Base-by-base conservation (phyloP, 192 early-diverging fungal genomes). In the Coemansia sp. region DNA sequence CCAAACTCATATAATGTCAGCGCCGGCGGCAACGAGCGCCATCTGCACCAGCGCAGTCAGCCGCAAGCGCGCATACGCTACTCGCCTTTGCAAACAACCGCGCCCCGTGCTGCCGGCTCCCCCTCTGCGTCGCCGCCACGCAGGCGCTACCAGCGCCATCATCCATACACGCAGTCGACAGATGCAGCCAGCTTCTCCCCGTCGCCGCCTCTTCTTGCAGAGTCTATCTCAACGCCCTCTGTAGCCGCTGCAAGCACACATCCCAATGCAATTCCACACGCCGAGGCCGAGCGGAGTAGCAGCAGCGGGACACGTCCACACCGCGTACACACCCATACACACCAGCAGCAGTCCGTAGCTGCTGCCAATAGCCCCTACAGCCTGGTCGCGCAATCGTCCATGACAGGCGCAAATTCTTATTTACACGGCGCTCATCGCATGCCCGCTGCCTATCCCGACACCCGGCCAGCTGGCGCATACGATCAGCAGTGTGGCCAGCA, bases 111-210 rank as follows among this genome's bases (percentile, higher is more conserved):
- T 8, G 50, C 50, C 18, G 50, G 22, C 27, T 52, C 50, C 24
- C 50, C 27, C 19, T 52, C 50, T 6, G 50, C 50, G 2, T 52
- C 50, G 22, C 50, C 50, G 10, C 50, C 50, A 52, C 50, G 25
- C 24, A 23, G 22, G 25, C 24, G 24, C 20, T 27, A 52, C 20
- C 50, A 27, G 25, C 50, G 50, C 24, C 50, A 52, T 16, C 50
- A 9, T 28, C 50, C 50, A 14, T 52, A 52, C 27, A 52, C 22
- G 25, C 50, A 52, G 11, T 28, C 50, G 9, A 7, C 27, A 11
- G 24, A 9, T 28, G 50, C 50, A 13, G 22, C 27, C 50, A 52
- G 25, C 27, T 23, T 3, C 11, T 52, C 50, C 14, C 50, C 50
- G 2, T 52, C 50, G 24, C 50, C 50, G 50, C 50, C 50, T 11